Base-by-base conservation (phyloP, 1,284 basidiomycete genomes). In the Fomitopsis schrenkii region DNA sequence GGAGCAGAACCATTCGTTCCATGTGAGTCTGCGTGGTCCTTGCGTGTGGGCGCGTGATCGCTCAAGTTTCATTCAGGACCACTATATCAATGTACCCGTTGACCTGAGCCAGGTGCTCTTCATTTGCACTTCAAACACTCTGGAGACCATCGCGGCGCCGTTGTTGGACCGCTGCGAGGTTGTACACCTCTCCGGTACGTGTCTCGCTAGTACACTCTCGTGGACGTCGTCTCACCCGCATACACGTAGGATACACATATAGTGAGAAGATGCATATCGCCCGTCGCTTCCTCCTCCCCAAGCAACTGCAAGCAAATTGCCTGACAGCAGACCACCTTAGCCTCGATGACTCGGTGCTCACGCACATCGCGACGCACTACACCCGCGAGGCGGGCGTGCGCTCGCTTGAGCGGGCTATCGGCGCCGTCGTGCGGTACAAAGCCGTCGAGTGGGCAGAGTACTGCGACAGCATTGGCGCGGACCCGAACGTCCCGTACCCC, bases 341-440 rank as follows among this genome's bases (percentile, higher is more conserved):
- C 17, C 61, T 76, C 42, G 84, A 83, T 0, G 90, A 95, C 61
- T 82, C 85, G 2, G 86, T 90, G 0, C 72, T 96, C 40, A 75
- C 88, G 63, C 82, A 85, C 58, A 82, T 95, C 57, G 88, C 90
- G 36, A 91, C 87, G 14, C 78, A 83, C 30, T 95, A 95, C 71
- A 95, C 94, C 1, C 82, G 88, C 10, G 93, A 97, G 75, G 95
- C 95, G 0, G 95, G 96, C 35, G 95, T 98, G n/a, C 85, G 95
- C 35, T 89, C 87, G 33, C 82, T 98, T 12, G 95, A 98, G 71
- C 84, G 96, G 5, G 86, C 93, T 12, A 88, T 98, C 53, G 94
- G 93, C 9, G 85, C 88, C 19, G 85, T 98, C 19, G 91, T 93
- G 38, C 79, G 96, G 22, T 89, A 84, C 65, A 96, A 96, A 70